Base-by-base conservation (phyloP, 805 yeast species). In the Cyberlindnera japonica region DNA sequence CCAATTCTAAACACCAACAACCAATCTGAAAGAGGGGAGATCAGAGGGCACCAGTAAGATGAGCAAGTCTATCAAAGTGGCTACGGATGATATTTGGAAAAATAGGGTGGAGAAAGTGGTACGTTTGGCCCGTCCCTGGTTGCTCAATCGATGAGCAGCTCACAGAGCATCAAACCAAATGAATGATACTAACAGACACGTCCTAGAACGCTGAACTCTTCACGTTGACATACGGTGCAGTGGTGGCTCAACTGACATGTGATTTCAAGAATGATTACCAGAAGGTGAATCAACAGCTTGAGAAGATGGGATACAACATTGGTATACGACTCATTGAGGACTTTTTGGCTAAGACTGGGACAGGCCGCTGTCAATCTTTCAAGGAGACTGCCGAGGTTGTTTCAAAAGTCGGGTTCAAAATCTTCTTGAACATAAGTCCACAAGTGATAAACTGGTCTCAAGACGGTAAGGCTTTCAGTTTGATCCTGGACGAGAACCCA, bases 71-170 rank as follows among this genome's bases (percentile, higher is more conserved):
- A 57, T 64, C 26, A 69, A 68, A 45, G 63, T 69, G 14, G 67
- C 77, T 15, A 91, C 95, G 23, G 98, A 91, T 44, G 97, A 90
- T 42, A 78, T 89, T 35, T 91, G 97, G 96, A 88, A 86, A 63
- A 82, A 78, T 57, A 76, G 76, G 50, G 85, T 83, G 30, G 96
- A 88, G 53, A 91, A 91, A 62, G 81, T 91, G 44, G 84, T 78
- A 67, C 35, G 85, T 75, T 17, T 7, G n/a, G n/a, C 16, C 13
- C 24, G 6, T n/a, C 16, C 19, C 3, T 8, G 22, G 17, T 16
- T 9, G n/a, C 6, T 23, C 17, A n/a, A n/a, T n/a, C n/a, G n/a
- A n/a, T n/a, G n/a, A n/a, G n/a, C n/a, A n/a, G n/a, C n/a, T n/a
- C n/a, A n/a, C n/a, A n/a, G n/a, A n/a, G n/a, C n/a, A n/a, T n/a